These are phyloP conservation scores for Cystobasidium tubakii DNA, from an alignment of 768 basidiomycete species.

Conservation along the genomic window DNA sequence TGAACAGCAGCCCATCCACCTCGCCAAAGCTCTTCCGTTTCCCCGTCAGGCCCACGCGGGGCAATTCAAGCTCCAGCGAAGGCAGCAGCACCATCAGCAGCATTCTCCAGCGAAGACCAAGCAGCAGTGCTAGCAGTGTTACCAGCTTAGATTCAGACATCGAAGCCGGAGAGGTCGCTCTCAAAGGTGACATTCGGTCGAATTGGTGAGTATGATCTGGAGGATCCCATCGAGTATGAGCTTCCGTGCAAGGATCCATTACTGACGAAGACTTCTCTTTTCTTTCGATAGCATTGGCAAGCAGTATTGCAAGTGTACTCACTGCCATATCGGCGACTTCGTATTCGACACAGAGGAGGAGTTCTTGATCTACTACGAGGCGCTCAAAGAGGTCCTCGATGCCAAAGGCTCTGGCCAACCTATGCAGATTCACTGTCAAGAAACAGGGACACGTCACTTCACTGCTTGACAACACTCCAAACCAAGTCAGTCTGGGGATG, in stretches of 20 bases:
- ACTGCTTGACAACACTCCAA: not conserved
- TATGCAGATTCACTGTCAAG: not conserved
- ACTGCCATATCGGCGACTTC: slow-evolving; percentile 20
- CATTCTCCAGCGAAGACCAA: not conserved
- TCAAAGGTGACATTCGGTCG: not conserved
- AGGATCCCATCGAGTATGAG: not conserved
- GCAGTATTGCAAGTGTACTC: not conserved
- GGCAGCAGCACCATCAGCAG: not conserved
- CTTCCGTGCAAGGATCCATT: too few relatives aligned
- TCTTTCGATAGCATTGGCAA: slow-evolving; percentile 1
- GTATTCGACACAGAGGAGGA: slow-evolving; percentile 13
- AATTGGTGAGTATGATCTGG: not conserved
- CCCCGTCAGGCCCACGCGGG: not conserved
- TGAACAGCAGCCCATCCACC: not conserved
- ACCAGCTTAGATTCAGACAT: not conserved
- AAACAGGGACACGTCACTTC: not conserved
- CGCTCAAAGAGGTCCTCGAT: slow-evolving; percentile 6
- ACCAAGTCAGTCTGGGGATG: too few relatives aligned
- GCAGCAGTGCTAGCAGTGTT: not conserved
- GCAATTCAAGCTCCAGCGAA: not conserved
- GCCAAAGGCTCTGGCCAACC: not conserved
- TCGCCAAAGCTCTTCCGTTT: not conserved
- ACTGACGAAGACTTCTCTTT: not conserved
- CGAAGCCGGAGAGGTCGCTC: not conserved
- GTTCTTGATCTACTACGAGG: slow-evolving; percentile 20